A percentile compares a stretch with the other conserved stretches of the same genome.
Conservation (phyloP, 208 protist genomes). For the Leishmania braziliensis region DNA sequence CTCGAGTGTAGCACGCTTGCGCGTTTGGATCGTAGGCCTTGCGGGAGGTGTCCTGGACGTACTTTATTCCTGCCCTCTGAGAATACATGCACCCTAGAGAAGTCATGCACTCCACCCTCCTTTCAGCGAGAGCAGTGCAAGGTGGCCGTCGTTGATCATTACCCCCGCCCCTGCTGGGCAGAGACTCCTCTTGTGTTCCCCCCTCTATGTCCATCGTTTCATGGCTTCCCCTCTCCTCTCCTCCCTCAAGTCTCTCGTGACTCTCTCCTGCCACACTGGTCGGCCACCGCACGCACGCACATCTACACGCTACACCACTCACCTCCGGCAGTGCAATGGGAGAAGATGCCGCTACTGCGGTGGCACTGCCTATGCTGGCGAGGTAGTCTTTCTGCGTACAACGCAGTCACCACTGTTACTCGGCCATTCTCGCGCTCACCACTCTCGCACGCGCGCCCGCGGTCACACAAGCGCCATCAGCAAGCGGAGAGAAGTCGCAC, state of each 20-base stretch:
- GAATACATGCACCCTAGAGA: neutral
- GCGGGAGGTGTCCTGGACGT: too few relatives aligned
- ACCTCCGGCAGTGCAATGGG: neutral
- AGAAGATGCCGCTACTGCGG: neutral
- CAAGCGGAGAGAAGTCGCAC: neutral
- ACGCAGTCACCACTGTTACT: neutral
- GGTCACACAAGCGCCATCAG: neutral
- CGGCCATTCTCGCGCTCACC: neutral
- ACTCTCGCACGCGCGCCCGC: neutral
- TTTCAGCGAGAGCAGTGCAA: neutral
- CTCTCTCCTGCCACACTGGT: neutral
- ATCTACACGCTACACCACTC: too few relatives aligned
- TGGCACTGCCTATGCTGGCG: neutral
- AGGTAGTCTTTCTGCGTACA: neutral
- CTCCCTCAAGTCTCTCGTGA: neutral
- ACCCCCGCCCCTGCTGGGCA: neutral
- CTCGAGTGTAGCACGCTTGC: neutral
- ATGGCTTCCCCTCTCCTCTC: neutral
- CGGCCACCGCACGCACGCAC: neutral
- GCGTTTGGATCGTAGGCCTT: neutral
- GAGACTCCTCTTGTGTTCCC: neutral
- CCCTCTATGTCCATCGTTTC: neutral
- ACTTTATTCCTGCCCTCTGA: neutral
- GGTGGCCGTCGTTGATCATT: neutral
- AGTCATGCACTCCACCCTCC: neutral